These are phyloP conservation scores for Antitrichia curtipendula DNA, from an alignment of 225 moss, liverwort and hornwort genomes.

Conservation along the genomic window DNA sequence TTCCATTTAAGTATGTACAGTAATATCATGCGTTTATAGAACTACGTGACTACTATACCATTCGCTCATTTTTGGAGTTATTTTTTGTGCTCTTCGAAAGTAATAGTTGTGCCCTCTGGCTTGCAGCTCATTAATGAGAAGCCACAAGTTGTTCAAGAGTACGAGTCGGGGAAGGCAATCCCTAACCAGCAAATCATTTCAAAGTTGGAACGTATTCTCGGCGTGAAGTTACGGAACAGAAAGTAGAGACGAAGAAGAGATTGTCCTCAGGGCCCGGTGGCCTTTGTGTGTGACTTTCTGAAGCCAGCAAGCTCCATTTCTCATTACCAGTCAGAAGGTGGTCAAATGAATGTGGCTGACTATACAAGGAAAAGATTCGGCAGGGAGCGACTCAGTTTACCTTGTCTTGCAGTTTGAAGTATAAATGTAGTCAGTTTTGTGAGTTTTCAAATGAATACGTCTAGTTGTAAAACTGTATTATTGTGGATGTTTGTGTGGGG, in stretches of 20 bases:
- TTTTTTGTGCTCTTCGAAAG: background rate
- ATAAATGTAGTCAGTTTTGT: background rate
- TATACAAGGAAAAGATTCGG: background rate
- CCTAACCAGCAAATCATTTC: conserved; percentile 68
- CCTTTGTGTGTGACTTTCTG: background rate
- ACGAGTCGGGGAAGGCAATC: conserved; percentile 65
- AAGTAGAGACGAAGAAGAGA: conserved; percentile 26
- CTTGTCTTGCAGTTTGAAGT: background rate
- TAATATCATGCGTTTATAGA: background rate
- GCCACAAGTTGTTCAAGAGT: conserved; percentile 68
- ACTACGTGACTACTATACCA: background rate
- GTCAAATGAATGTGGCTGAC: background rate
- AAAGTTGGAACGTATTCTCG: conserved; percentile 69
- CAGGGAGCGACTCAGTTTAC: background rate
- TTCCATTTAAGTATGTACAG: background rate
- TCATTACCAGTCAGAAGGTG: background rate
- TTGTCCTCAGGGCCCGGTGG: background rate
- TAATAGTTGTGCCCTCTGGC: background rate
- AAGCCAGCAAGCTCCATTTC: background rate
- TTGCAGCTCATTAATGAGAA: conserved; percentile 67
- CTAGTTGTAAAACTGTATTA: conserved; percentile 25
- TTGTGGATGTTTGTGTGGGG: conserved; percentile 5
- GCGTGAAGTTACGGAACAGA: conserved; percentile 49
- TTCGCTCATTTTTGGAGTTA: background rate
- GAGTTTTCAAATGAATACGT: background rate